A percentile compares a stretch with the other conserved stretches of the same genome.
Conservation (phyloP, 169 alveolate genomes). For the Plasmodium ovale region DNA sequence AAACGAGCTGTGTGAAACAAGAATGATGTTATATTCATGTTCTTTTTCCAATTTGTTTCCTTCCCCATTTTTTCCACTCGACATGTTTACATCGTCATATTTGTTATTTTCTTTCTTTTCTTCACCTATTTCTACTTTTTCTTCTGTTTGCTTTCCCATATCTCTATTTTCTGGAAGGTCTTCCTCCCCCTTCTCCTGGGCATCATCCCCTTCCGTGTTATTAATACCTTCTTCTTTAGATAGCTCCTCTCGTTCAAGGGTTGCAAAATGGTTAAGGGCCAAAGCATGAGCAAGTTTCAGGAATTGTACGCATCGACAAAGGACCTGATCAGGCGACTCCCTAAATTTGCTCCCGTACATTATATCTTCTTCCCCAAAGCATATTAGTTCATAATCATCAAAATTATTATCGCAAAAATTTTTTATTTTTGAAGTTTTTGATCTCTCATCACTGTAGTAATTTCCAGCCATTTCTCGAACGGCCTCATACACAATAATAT, state of each 20-base stretch:
- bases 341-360: slow-evolving; percentile 19
- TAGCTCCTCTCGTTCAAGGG: slow-evolving; percentile 17
- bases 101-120: not conserved
- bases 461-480: slow-evolving; percentile 56
- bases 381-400: slow-evolving; percentile 53
- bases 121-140: not conserved
- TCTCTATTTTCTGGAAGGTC: not conserved
- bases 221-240: not conserved
- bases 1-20: slow-evolving; percentile 74
- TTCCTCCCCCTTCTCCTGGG: not conserved
- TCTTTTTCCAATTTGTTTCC: not conserved
- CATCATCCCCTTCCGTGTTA: not conserved
- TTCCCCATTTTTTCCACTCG: not conserved
- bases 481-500: slow-evolving; percentile 49
- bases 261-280: slow-evolving; percentile 55
- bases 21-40: slow-evolving; percentile 12
- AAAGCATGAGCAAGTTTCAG: slow-evolving; percentile 44
- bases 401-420: slow-evolving; percentile 56
- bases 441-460: slow-evolving; percentile 54
- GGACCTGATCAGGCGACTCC: slow-evolving; percentile 63
- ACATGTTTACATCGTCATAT: not conserved
- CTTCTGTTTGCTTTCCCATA: not conserved
- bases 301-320: slow-evolving; percentile 64
- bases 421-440: slow-evolving; percentile 44
- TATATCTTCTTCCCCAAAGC: slow-evolving; percentile 58